Evolutionary conservation across 75 land plant genomes (phyloP).

Genomic region (Pinus albicaulis): DNA sequence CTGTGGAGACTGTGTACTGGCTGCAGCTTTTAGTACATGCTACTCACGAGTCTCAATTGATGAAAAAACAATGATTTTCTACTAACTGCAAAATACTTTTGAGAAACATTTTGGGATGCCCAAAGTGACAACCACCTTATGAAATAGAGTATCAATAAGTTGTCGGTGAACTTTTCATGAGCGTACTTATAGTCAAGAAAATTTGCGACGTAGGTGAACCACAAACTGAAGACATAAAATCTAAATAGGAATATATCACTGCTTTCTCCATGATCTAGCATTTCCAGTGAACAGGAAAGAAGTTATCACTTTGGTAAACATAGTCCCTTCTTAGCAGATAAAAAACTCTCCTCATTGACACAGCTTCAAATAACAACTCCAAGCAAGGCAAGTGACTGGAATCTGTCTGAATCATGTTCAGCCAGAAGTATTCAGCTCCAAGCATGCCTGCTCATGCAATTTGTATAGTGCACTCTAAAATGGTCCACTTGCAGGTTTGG

Average conservation of each 20-base stretch:
- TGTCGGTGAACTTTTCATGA: not conserved
- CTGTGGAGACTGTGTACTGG: not conserved
- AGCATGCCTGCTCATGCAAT: not conserved
- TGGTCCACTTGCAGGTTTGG: not conserved
- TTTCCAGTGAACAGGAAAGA: not conserved
- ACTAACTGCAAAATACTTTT: not conserved
- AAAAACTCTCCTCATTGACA: not conserved
- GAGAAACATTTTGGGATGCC: not conserved
- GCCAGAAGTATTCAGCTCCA: not conserved
- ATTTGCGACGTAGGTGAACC: not conserved
- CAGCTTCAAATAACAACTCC: not conserved
- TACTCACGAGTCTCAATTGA: not conserved
- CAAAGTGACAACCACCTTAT: not conserved
- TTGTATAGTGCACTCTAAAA: not conserved
- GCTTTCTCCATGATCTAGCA: not conserved
- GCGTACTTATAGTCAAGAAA: not conserved
- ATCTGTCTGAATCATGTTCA: not conserved
- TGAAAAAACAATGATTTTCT: not conserved
- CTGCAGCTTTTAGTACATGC: not conserved
- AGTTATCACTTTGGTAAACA: not conserved
- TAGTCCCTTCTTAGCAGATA: not conserved
- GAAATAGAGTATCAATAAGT: not conserved
- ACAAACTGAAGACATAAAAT: not conserved
- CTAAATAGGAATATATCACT: not conserved
- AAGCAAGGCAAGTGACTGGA: not conserved